These are phyloP conservation scores for Ceratocystiopsis brevicomis DNA, from an alignment of 2,329 filamentous ascomycete species.

Conservation along the genomic window DNA sequence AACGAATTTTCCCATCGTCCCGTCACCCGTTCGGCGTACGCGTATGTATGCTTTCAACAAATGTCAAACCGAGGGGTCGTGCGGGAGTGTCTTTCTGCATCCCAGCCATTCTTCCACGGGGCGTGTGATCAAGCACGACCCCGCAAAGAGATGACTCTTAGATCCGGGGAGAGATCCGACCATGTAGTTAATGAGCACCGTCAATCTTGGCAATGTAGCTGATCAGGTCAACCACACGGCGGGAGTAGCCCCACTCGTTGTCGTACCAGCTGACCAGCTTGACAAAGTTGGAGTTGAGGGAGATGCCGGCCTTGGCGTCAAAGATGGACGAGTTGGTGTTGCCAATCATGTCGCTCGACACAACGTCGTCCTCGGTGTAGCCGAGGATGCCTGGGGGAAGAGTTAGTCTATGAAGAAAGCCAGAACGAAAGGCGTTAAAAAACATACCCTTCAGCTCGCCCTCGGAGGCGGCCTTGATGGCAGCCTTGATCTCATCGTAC, in stretches of 20 bases:
- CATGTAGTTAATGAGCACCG: conserved; percentile 26
- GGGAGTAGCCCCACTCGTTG: conserved; percentile 99
- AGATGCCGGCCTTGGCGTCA: conserved; percentile 97
- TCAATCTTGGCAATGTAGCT: conserved; percentile 67
- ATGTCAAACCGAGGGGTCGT: too few species aligned
- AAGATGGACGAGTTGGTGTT: conserved; percentile 93
- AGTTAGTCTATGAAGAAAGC: neutral
- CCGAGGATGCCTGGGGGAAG: conserved; percentile 54
- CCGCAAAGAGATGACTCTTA: neutral
- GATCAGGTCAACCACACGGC: conserved; percentile 72
- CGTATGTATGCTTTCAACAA: too few species aligned
- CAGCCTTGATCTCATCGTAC: conserved; percentile 85
- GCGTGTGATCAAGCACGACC: too few species aligned
- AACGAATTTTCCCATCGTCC: too few species aligned
- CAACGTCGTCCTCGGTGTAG: conserved; percentile 94
- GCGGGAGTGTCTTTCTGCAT: too few species aligned
- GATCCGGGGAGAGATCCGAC: conserved; percentile 4
- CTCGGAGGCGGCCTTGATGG: conserved; percentile 72
- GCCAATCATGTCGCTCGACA: conserved; percentile 87
- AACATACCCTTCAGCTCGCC: conserved; percentile 66
- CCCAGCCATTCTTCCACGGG: too few species aligned
- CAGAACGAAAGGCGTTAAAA: neutral
- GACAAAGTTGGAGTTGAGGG: conserved; percentile 95
- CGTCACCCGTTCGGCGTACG: too few species aligned
- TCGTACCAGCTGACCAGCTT: conserved; percentile 98